A percentile compares a stretch with the other conserved stretches of the same genome.
Conservation (phyloP, 139 green algal genomes). For the Chlamydomonas eustigma region DNA sequence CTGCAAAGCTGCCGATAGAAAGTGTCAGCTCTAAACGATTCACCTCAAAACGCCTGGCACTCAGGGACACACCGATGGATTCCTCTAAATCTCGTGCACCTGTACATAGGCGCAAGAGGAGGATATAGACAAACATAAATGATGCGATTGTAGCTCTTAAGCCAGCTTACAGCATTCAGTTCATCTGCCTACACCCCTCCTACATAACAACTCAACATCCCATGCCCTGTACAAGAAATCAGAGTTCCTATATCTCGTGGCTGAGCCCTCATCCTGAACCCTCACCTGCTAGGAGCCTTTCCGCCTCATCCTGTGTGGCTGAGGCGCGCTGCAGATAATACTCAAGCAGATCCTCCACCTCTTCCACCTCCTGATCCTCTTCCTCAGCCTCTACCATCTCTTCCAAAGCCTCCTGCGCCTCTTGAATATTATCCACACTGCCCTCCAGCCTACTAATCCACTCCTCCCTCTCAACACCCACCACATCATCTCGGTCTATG, state of each 20-base stretch:
- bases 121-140: no score
- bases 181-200: no score
- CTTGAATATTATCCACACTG: constrained; percentile 51
- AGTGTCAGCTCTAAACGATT: constrained; percentile 89
- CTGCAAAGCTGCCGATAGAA: constrained; percentile 85
- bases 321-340: constrained; percentile 85
- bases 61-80: constrained; percentile 83
- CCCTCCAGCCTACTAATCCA: constrained; percentile 31
- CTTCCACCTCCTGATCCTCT: constrained; percentile 56
- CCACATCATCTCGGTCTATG: not conserved
- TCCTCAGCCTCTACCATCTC: constrained; percentile 77
- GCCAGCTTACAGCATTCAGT: no score
- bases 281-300: constrained; percentile 60
- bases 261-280: no score
- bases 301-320: constrained; percentile 52
- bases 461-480: not conserved
- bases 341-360: constrained; percentile 91
- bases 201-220: no score
- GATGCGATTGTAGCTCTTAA: no score
- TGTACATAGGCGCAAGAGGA: constrained; percentile 54
- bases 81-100: constrained; percentile 88
- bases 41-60: constrained; percentile 71
- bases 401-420: constrained; percentile 66
- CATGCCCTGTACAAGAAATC: no score
- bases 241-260: no score